These are phyloP conservation scores for Rhodamnia rubescens DNA, from an alignment of 345 rosid genomes.

Conservation along the genomic window DNA sequence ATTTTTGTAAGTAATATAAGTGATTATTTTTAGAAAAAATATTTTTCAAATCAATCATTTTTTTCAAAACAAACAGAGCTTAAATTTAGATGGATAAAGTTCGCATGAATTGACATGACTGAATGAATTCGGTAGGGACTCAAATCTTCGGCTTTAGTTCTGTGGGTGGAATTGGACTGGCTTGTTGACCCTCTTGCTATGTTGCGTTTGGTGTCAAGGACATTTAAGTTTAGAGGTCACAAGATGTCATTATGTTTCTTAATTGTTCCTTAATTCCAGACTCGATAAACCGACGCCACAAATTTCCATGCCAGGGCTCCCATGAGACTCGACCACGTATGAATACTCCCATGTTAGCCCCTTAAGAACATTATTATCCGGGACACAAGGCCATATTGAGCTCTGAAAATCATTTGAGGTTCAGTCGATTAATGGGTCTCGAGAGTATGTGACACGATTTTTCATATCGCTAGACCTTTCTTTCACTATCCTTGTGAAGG, in stretches of 20 bases:
- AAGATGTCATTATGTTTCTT: neutral
- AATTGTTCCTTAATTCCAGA: neutral
- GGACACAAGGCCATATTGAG: neutral
- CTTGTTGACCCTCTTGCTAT: neutral
- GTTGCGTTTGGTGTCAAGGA: neutral
- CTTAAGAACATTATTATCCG: neutral
- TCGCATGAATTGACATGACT: accelerated
- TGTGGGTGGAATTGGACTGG: neutral
- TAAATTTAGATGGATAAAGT: neutral
- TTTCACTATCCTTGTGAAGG: neutral
- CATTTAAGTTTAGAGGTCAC: neutral
- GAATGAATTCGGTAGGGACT: neutral
- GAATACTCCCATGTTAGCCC: neutral
- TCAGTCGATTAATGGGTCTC: too few relatives aligned
- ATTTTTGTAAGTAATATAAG: too few relatives aligned
- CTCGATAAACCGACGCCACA: neutral
- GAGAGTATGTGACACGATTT: neutral
- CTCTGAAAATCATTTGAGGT: too few relatives aligned
- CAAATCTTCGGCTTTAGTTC: accelerated
- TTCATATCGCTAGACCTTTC: neutral
- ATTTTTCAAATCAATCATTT: neutral
- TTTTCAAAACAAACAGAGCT: neutral
- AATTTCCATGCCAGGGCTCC: neutral
- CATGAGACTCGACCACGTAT: neutral
- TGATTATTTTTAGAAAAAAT: too few relatives aligned